Evolutionary conservation across 2,329 filamentous ascomycete genomes (phyloP).

Genomic region (Fusarium cicatricum): DNA sequence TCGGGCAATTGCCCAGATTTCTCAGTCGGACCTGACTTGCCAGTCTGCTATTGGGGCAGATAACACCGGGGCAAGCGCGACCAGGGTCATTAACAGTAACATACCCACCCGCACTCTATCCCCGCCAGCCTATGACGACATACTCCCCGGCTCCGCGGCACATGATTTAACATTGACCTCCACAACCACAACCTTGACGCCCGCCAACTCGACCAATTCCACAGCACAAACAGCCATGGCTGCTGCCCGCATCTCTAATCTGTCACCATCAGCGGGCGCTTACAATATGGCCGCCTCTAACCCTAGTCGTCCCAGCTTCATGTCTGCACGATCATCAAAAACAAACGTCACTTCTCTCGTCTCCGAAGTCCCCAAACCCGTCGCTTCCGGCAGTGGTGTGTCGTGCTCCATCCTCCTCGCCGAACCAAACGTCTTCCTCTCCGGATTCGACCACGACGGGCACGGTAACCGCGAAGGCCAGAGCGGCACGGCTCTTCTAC

Average conservation of each 20-base stretch:
- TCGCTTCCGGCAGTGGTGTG: slow-evolving; percentile 81
- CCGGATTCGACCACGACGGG: slow-evolving; percentile 79
- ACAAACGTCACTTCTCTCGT: slow-evolving; percentile 59
- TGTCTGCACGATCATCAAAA: slow-evolving; percentile 61
- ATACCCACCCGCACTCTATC: not conserved
- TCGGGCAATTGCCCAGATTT: slow-evolving; percentile 15
- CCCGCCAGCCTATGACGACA: slow-evolving; percentile 47
- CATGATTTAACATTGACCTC: slow-evolving; percentile 38
- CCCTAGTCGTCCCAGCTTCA: slow-evolving; percentile 57
- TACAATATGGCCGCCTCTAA: slow-evolving; percentile 36
- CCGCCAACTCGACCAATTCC: slow-evolving; percentile 28
- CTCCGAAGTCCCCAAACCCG: slow-evolving; percentile 71
- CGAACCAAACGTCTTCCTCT: slow-evolving; percentile 82
- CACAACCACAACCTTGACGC: slow-evolving; percentile 28
- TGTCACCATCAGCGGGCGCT: slow-evolving; percentile 27
- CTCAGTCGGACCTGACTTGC: slow-evolving; percentile 27
- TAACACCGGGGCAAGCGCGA: slow-evolving; percentile 33
- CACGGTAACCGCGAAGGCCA: slow-evolving; percentile 58
- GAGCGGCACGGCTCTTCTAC: slow-evolving; percentile 82
- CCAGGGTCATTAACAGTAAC: slow-evolving; percentile 10
- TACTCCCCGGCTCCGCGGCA: slow-evolving; percentile 34
- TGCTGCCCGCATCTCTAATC: slow-evolving; percentile 34
- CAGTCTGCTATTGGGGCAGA: slow-evolving; percentile 27
- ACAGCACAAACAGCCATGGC: slow-evolving; percentile 37
- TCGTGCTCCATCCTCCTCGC: slow-evolving; percentile 77